These are phyloP conservation scores for Luvunga scandens DNA, from an alignment of 345 rosid species.

Conservation along the genomic window DNA sequence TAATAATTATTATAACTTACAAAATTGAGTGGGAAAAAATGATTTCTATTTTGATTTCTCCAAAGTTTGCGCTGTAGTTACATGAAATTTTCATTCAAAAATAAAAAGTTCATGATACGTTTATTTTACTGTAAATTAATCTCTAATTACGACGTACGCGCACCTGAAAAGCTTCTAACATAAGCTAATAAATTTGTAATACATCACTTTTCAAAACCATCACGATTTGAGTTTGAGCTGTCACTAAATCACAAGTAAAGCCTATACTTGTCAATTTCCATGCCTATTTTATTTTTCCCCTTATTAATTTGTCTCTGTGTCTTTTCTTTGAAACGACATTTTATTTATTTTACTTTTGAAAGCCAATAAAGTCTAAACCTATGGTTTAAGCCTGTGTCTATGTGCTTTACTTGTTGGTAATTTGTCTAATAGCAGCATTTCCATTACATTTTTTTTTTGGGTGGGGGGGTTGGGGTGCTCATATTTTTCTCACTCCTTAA, in stretches of 20 bases:
- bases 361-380: too few species aligned
- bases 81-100: background rate
- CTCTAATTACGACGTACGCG: background rate
- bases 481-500: too few species aligned
- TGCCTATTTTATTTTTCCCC: background rate
- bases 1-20: too few species aligned
- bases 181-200: background rate
- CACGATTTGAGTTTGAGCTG: background rate
- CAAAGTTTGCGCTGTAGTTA: background rate
- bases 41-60: too few species aligned
- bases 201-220: background rate
- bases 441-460: too few species aligned
- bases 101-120: background rate
- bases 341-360: too few species aligned
- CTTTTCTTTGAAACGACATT: background rate
- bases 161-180: background rate
- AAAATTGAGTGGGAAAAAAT: too few species aligned
- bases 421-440: too few species aligned
- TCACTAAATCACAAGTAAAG: background rate
- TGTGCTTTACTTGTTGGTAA: too few species aligned
- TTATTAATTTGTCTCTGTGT: background rate
- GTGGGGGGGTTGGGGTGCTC: too few species aligned
- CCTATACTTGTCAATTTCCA: background rate
- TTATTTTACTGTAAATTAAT: background rate
- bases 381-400: too few species aligned